Conservation (phyloP, 2,329 filamentous ascomycete genomes). For the Dactylella cylindrospora region DNA sequence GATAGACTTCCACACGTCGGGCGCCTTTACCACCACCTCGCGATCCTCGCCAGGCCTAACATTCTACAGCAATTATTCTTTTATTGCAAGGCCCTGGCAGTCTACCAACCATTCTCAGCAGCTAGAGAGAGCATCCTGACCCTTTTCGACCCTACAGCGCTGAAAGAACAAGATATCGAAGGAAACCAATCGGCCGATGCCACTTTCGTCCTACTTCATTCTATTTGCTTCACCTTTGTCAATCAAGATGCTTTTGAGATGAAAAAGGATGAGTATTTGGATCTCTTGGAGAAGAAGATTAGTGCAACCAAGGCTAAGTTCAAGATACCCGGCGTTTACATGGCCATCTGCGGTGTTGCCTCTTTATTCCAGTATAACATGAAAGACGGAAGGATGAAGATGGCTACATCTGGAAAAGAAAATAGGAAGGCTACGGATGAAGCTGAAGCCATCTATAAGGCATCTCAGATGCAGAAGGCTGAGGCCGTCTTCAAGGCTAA, state of each 20-base stretch:
- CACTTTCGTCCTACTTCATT: slow-evolving; percentile 66
- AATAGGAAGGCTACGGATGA: slow-evolving; percentile 35
- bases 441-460: slow-evolving; percentile 21
- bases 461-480: not conserved
- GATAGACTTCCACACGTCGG: slow-evolving; percentile 75
- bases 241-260: slow-evolving; percentile 56
- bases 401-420: slow-evolving; percentile 25
- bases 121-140: slow-evolving; percentile 70
- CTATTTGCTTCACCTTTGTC: slow-evolving; percentile 63
- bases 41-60: slow-evolving; percentile 72
- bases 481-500: too few species aligned
- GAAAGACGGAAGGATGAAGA: slow-evolving; percentile 35
- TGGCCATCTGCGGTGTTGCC: slow-evolving; percentile 47
- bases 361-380: slow-evolving; percentile 47
- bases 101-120: slow-evolving; percentile 66
- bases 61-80: slow-evolving; percentile 71
- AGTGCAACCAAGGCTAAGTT: slow-evolving; percentile 53
- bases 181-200: slow-evolving; percentile 58
- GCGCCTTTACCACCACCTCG: slow-evolving; percentile 82
- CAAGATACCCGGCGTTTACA: slow-evolving; percentile 47
- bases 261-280: slow-evolving; percentile 58
- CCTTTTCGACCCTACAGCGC: slow-evolving; percentile 64
- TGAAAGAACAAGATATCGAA: slow-evolving; percentile 51
- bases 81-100: slow-evolving; percentile 70
- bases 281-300: slow-evolving; percentile 62